These are phyloP conservation scores for Mycena indigotica DNA, from an alignment of 768 basidiomycete species.

Conservation along the genomic window DNA sequence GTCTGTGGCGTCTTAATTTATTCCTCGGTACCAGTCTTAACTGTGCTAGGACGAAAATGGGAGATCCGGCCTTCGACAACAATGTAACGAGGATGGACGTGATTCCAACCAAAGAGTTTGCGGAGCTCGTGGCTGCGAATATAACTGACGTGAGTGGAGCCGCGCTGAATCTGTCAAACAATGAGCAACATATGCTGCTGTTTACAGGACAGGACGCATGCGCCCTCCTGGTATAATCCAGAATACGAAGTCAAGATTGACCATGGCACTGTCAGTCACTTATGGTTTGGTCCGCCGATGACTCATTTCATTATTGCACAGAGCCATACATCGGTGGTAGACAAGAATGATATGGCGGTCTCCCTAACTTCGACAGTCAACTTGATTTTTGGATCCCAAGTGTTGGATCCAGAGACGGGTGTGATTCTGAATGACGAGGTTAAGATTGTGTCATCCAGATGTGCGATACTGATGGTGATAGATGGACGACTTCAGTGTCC, in stretches of 20 bases:
- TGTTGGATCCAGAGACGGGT: slow-evolving; percentile 85
- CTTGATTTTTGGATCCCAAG: slow-evolving; percentile 83
- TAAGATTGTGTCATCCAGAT: slow-evolving; percentile 21
- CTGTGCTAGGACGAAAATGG: slow-evolving; percentile 69
- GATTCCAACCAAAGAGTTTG: slow-evolving; percentile 72
- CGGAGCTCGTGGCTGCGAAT: slow-evolving; percentile 58
- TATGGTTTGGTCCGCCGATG: not conserved
- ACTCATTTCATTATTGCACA: slow-evolving; percentile 30
- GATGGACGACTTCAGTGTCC: slow-evolving; percentile 94
- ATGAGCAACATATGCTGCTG: not conserved
- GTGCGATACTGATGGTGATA: slow-evolving; percentile 25
- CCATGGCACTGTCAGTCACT: slow-evolving; percentile 77
- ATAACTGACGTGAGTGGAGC: slow-evolving; percentile 74
- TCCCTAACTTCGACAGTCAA: slow-evolving; percentile 89
- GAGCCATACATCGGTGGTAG: slow-evolving; percentile 86
- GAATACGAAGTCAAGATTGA: slow-evolving; percentile 75
- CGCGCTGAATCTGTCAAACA: slow-evolving; percentile 1
- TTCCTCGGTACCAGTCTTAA: not conserved
- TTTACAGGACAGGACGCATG: slow-evolving; percentile 75
- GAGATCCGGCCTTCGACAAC: slow-evolving; percentile 73
- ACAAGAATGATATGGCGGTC: slow-evolving; percentile 85
- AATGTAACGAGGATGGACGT: slow-evolving; percentile 56
- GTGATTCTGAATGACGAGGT: slow-evolving; percentile 89
- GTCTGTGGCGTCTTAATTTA: too few species aligned
- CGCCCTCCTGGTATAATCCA: slow-evolving; percentile 81